These are phyloP conservation scores for Trichophyton schoenleinii DNA, from an alignment of 2,329 filamentous ascomycete species.

Conservation along the genomic window DNA sequence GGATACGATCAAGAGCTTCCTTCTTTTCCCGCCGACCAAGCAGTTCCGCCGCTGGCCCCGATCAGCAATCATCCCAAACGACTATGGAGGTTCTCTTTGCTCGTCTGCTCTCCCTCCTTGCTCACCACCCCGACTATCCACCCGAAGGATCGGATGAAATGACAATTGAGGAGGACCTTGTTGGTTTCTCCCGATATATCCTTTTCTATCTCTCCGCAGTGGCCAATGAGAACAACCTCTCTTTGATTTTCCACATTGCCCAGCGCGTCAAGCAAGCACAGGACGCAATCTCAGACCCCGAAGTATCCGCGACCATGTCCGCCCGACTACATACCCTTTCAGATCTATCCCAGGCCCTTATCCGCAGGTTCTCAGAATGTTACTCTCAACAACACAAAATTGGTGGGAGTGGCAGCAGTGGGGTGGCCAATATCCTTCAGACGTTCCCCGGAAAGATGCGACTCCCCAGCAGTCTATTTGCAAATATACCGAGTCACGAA, in stretches of 20 bases:
- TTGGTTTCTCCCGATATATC: conserved; percentile 78
- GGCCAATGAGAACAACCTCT: conserved; percentile 74
- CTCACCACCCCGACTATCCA: conserved; percentile 82
- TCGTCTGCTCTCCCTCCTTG: conserved; percentile 72
- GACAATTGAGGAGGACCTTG: conserved; percentile 46
- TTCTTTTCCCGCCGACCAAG: conserved; percentile 42
- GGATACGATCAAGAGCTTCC: conserved; percentile 71
- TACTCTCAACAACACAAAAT: conserved; percentile 55
- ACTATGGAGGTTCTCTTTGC: conserved; percentile 71
- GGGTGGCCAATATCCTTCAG: conserved; percentile 49
- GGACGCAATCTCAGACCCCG: conserved; percentile 56
- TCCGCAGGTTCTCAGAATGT: conserved; percentile 74
- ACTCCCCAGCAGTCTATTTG: conserved; percentile 67
- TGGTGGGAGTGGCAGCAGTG: conserved; percentile 25
- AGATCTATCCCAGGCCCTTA: conserved; percentile 70
- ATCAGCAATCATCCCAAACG: conserved; percentile 40
- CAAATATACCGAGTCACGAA: conserved; percentile 59
- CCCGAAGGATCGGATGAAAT: conserved; percentile 22
- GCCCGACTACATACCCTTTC: conserved; percentile 64
- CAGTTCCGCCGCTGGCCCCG: conserved; percentile 24
- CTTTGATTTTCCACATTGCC: conserved; percentile 79
- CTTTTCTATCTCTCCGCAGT: conserved; percentile 76
- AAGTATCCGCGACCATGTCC: conserved; percentile 23
- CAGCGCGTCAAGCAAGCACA: conserved; percentile 83
- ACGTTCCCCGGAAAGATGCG: conserved; percentile 70